These are phyloP conservation scores for Salix udensis DNA, from an alignment of 345 rosid species.

Conservation along the genomic window DNA sequence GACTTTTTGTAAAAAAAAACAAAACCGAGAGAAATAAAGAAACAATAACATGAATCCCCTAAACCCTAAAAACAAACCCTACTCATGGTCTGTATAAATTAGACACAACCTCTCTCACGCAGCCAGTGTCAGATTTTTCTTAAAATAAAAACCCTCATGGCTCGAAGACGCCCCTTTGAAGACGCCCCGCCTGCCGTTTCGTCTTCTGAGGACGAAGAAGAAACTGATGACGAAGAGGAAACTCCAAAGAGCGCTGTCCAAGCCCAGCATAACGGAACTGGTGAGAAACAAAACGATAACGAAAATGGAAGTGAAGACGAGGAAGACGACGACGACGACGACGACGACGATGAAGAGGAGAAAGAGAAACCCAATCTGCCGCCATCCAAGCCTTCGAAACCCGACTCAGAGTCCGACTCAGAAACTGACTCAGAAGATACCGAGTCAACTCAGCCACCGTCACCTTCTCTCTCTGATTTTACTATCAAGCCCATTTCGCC, in stretches of 20 bases:
- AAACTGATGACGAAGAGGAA: neutral
- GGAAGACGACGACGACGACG: neutral
- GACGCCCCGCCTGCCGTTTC: constrained; percentile 32
- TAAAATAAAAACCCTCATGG: constrained; percentile 14
- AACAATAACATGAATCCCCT: neutral
- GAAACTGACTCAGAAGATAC: constrained; percentile 32
- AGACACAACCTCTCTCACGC: neutral
- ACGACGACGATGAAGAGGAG: neutral
- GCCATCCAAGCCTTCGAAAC: constrained; percentile 1
- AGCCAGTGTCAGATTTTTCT: neutral
- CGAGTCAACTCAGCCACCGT: constrained; percentile 15
- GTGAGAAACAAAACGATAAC: constrained; percentile 4
- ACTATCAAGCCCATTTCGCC: constrained; percentile 22
- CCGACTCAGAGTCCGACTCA: constrained; percentile 16
- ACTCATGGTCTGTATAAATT: too few relatives aligned
- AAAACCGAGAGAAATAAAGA: neutral
- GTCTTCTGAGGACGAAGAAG: constrained; percentile 25
- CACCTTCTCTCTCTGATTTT: constrained; percentile 24
- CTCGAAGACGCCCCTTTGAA: constrained; percentile 21
- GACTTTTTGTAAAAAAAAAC: neutral
- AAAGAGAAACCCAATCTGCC: neutral
- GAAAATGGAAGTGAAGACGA: constrained; percentile 14
- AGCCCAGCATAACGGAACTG: neutral
- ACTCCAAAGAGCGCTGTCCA: neutral
- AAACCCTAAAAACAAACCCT: too few relatives aligned